These are phyloP conservation scores for Entoloma clypeatum DNA, from an alignment of 1,284 basidiomycete species.

Conservation along the genomic window DNA sequence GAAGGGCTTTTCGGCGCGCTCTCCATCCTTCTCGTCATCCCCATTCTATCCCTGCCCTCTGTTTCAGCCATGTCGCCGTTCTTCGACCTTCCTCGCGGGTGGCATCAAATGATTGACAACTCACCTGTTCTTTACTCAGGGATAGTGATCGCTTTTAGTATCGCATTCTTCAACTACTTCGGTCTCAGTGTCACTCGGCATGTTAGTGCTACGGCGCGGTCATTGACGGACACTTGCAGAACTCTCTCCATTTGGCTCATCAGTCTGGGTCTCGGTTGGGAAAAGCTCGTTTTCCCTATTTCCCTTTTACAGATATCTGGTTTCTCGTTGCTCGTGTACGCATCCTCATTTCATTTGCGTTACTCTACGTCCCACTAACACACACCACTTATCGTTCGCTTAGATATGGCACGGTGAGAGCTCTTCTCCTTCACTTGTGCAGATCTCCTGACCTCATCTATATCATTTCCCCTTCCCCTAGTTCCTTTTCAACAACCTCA, in stretches of 20 bases:
- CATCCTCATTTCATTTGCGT: constrained; percentile 25
- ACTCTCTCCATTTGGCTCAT: constrained; percentile 92
- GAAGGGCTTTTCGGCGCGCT: constrained; percentile 91
- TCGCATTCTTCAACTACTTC: constrained; percentile 96
- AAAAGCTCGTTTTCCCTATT: constrained; percentile 78
- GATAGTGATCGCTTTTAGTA: constrained; percentile 77
- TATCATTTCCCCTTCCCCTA: constrained; percentile 24
- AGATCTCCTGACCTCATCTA: constrained; percentile 9
- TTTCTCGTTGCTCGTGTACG: constrained; percentile 87
- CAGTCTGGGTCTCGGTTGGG: constrained; percentile 89
- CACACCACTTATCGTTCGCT: constrained; percentile 3
- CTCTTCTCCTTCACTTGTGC: constrained; percentile 12
- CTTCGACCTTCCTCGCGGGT: constrained; percentile 90
- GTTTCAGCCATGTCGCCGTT: constrained; percentile 62
- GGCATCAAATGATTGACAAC: constrained; percentile 82
- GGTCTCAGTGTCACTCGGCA: constrained; percentile 90
- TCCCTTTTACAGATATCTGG: constrained; percentile 86
- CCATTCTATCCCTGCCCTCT: constrained; percentile 63
- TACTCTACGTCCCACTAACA: constrained; percentile 9
- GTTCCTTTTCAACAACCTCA: constrained; percentile 79
- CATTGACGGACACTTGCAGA: constrained; percentile 92
- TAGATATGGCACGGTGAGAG: constrained; percentile 58
- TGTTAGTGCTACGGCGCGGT: constrained; percentile 86
- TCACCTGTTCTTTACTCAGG: constrained; percentile 76
- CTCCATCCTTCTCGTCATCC: constrained; percentile 73